Base-by-base conservation (phyloP, 768 basidiomycete genomes). In the Agaricus subrufescens region DNA sequence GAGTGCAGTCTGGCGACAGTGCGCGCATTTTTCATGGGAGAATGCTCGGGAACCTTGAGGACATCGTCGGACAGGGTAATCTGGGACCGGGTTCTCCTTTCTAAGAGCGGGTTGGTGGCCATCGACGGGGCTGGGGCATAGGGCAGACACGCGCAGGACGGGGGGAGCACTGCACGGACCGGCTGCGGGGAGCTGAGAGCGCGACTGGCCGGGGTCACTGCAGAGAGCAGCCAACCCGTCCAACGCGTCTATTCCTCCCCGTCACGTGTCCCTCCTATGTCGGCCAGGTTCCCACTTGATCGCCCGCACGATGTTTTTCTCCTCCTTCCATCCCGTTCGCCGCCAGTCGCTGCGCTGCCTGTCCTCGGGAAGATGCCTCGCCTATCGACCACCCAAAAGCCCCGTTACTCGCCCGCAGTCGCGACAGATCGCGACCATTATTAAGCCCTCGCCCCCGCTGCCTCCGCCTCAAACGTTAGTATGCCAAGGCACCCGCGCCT, bases 11-110 rank as follows among this genome's bases (percentile, higher is more conserved):
- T 48, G 9, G 31, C 61, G 11, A 74, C 66, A 51, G 62, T 73
- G 48, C 75, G 73, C 49, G 82, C 82, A 62, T 73, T 70, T 65
- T 84, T 83, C 69, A 83, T 70, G 1, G 82, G 81, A 23, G 81
- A 83, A 29, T 70, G 67, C 34, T 74, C 72, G 30, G 80, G 69
- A 46, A 81, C 63, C 42, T 68, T 71, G 25, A 82, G 67, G n/a
- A 80, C 67, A 25, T 71, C 65, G 65, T 83, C 75, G 27, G 79
- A 71, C 27, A 81, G 65, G 29, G 72, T 69, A 59, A 79, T 68
- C 63, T 82, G 81, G 46, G 82, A 85, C 62, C 83, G 75, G 15
- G 80, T 83, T 45, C 55, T 42, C 45, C 55, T 37, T 31, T 50
- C 55, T 26, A 31, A 49, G 27, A 46, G 45, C 4, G 34, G 48